A percentile compares a stretch with the other conserved stretches of the same genome.
Conservation (phyloP, 2,329 filamentous ascomycete species). For the Penicillium sclerotigenum region DNA sequence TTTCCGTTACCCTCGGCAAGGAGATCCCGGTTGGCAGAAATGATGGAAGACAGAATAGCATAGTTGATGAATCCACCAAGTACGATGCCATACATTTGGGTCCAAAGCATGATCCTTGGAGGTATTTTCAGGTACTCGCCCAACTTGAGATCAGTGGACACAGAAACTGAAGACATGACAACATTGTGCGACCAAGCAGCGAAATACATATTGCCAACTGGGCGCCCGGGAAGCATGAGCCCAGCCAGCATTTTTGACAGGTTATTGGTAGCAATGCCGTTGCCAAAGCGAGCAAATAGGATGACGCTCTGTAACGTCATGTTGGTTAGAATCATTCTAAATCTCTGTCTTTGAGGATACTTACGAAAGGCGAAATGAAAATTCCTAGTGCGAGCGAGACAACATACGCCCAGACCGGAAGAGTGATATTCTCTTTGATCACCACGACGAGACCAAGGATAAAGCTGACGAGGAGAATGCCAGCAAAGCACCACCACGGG, state of each 20-base stretch:
- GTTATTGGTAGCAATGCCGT: slow-evolving; percentile 58
- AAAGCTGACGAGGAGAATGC: slow-evolving; percentile 29
- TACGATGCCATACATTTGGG: slow-evolving; percentile 55
- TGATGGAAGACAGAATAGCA: slow-evolving; percentile 56
- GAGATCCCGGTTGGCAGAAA: slow-evolving; percentile 48
- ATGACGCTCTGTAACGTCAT: slow-evolving; percentile 45
- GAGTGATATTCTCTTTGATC: slow-evolving; percentile 30
- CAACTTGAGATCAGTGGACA: slow-evolving; percentile 56
- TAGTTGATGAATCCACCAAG: slow-evolving; percentile 56
- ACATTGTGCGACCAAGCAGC: slow-evolving; percentile 59
- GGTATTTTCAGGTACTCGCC: slow-evolving; percentile 59
- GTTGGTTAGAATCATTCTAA: background rate
- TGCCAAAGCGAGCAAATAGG: slow-evolving; percentile 53
- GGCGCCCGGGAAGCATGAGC: slow-evolving; percentile 50
- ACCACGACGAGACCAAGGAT: slow-evolving; percentile 26
- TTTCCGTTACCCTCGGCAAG: slow-evolving; percentile 49
- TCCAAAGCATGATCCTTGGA: slow-evolving; percentile 54
- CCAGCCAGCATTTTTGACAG: slow-evolving; percentile 58
- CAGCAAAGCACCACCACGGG: slow-evolving; percentile 36
- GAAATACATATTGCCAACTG: slow-evolving; percentile 58
- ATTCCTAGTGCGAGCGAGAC: slow-evolving; percentile 31
- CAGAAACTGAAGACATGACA: slow-evolving; percentile 50
- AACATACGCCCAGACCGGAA: slow-evolving; percentile 36
- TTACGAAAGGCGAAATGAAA: slow-evolving; percentile 21
- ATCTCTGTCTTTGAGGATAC: background rate